A percentile compares a stretch with the other conserved stretches of the same genome.
phyloP scores from a whole-genome alignment of 495 filamentous ascomycete species.

The Annulohypoxylon maeteangense region DNA sequence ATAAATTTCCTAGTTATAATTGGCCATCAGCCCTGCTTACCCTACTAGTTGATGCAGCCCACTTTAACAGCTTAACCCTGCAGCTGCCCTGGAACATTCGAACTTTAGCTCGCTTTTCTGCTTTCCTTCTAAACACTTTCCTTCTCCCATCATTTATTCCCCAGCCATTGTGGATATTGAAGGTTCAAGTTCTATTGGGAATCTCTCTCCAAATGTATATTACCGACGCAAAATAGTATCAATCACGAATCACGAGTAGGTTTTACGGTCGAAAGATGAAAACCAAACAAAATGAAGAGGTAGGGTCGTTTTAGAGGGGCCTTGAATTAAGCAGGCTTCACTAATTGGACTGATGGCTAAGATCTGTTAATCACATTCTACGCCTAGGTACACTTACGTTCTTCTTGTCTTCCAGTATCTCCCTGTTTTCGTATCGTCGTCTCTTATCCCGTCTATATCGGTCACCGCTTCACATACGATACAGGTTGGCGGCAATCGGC shows the following conservation, averaged over 20 bases:
- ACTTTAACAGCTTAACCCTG: too few species aligned
- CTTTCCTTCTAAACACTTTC: background rate
- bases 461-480: slow-evolving; percentile 17
- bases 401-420: background rate
- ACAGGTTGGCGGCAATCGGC: slow-evolving; percentile 32
- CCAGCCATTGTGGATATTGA: background rate
- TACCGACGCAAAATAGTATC: background rate
- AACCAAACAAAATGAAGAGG: background rate
- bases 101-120: background rate
- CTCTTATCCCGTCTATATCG: slow-evolving; percentile 1
- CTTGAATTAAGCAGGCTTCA: background rate
- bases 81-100: background rate
- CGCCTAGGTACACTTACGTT: background rate
- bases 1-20: background rate
- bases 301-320: background rate
- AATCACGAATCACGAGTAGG: background rate
- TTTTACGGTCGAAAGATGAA: background rate
- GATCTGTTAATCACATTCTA: background rate
- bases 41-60: background rate
- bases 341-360: background rate
- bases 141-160: background rate
- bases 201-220: background rate
- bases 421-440: background rate
- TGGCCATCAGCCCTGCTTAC: slow-evolving; percentile 19
- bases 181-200: background rate